phyloP scores from a whole-genome alignment of 108 stramenopile species.

The Pseudonitzschia multistriata region DNA sequence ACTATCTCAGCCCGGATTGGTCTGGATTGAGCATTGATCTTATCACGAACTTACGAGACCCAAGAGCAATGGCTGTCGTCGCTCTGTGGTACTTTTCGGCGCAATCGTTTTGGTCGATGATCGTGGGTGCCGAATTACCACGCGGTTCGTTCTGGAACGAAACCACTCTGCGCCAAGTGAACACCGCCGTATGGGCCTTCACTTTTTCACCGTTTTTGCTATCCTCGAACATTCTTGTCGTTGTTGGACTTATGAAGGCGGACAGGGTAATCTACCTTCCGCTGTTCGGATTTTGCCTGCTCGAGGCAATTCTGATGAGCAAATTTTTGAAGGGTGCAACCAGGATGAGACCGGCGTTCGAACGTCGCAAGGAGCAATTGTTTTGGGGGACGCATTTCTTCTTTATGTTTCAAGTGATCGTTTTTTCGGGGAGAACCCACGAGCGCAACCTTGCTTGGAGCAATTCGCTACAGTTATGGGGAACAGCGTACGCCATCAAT shows the following conservation, averaged over 20 bases:
- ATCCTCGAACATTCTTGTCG: conserved; percentile 50
- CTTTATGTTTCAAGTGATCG: conserved; percentile 36
- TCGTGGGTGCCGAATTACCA: conserved; percentile 22
- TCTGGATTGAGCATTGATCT: conserved; percentile 47
- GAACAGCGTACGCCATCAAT: conserved; percentile 44
- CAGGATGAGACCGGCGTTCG: conserved; percentile 21
- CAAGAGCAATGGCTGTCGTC: conserved; percentile 30
- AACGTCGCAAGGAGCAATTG: conserved; percentile 10
- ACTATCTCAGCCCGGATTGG: conserved; percentile 48
- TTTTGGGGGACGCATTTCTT: conserved; percentile 34
- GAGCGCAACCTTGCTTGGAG: conserved; percentile 55
- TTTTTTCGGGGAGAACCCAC: conserved; percentile 38
- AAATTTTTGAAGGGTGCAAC: conserved; percentile 15
- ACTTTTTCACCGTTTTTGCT: conserved; percentile 46
- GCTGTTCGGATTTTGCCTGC: conserved; percentile 47
- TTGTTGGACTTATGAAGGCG: conserved; percentile 60
- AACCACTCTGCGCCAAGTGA: conserved; percentile 16
- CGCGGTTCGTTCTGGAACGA: conserved; percentile 12
- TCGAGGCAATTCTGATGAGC: conserved; percentile 39
- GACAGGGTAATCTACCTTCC: conserved; percentile 62
- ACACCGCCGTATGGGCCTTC: conserved; percentile 45
- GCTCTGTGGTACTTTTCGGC: conserved; percentile 39
- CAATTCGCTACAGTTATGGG: conserved; percentile 42
- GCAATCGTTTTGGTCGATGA: conserved; percentile 26
- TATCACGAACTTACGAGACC: conserved; percentile 32